Base-by-base conservation (phyloP, 257 asterid genomes). In the Vinca minor region DNA sequence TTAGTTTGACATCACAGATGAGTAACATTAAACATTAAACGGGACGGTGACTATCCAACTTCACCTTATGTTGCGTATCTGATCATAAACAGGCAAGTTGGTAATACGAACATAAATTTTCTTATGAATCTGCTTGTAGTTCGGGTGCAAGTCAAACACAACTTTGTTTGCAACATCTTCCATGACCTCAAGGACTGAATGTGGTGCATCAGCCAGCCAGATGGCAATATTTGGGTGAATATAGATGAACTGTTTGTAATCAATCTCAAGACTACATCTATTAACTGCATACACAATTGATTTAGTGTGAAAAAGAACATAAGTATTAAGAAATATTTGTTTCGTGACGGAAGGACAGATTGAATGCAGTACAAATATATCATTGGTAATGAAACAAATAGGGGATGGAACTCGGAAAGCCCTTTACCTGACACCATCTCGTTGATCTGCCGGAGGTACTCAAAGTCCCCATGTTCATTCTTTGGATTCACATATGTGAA, bases 131-230 rank as follows among this genome's bases (percentile, higher is more conserved):
- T 85, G 83, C 82, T 73, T 83, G 76, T 93, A 93, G 77, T 93
- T 89, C 18, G 87, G 89, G 79, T 89, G 96, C 79, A 87, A 77
- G 68, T 82, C 84, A 25, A 84, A 89, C 57, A 93, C 88, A 74
- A 93, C 79, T 82, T 87, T 93, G 63, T 87, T 93, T 56, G 95
- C 89, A 71, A 93, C 92, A 79, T 93, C 97, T 77, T 93, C 98
- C 98, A 89, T 93, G 49, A 89, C 96, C 79, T 93, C 98, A 70
- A 93, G 98, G 76, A 93, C 96, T 20, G 98, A 83, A 56, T 87
- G 95, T 10, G 98, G 98, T n/a, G 97, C 97, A 73, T 93, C 97
- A 23, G 97, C 98, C 66, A 93, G 87, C 98, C 97, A 93, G 76
- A 93, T 87, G 36, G 98, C 98, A 67, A 93, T 89, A 77, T 93